Evolutionary conservation across 2,329 filamentous ascomycete species (phyloP).

Genomic region (Penicillium rolfsii): DNA sequence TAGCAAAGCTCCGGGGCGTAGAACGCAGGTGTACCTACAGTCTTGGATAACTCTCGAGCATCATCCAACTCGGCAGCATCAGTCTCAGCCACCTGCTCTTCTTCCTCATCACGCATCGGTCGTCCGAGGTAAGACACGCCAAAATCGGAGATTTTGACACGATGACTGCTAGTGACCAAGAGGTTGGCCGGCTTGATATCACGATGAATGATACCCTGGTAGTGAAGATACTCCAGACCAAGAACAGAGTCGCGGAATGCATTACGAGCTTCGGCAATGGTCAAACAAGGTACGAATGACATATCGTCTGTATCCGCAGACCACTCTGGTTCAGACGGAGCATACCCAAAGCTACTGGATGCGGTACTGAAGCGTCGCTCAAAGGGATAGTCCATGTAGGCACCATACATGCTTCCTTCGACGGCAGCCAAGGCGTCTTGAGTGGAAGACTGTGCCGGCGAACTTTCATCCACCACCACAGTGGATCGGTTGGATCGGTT

Average conservation of each 20-base stretch:
- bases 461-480: constrained; percentile 53
- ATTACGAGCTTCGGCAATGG: constrained; percentile 76
- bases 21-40: constrained; percentile 94
- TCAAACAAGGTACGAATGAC: constrained; percentile 91
- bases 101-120: constrained; percentile 79
- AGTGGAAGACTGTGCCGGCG: constrained; percentile 55
- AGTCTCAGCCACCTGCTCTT: constrained; percentile 75
- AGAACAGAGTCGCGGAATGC: constrained; percentile 92
- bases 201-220: constrained; percentile 80
- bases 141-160: constrained; percentile 98
- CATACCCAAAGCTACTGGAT: constrained; percentile 61
- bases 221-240: constrained; percentile 90
- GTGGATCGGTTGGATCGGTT: constrained; percentile 39
- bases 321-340: constrained; percentile 50
- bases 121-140: constrained; percentile 96
- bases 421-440: constrained; percentile 57
- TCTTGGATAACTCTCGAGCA: constrained; percentile 95
- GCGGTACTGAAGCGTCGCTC: constrained; percentile 78
- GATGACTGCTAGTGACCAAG: constrained; percentile 79
- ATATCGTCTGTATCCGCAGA: constrained; percentile 72
- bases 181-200: constrained; percentile 91
- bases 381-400: constrained; percentile 65
- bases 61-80: constrained; percentile 88
- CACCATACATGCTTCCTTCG: constrained; percentile 77
- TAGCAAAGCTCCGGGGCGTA: constrained; percentile 97